Conservation (phyloP, 2,329 filamentous ascomycete species). For the Arachnopeziza araneosa region DNA sequence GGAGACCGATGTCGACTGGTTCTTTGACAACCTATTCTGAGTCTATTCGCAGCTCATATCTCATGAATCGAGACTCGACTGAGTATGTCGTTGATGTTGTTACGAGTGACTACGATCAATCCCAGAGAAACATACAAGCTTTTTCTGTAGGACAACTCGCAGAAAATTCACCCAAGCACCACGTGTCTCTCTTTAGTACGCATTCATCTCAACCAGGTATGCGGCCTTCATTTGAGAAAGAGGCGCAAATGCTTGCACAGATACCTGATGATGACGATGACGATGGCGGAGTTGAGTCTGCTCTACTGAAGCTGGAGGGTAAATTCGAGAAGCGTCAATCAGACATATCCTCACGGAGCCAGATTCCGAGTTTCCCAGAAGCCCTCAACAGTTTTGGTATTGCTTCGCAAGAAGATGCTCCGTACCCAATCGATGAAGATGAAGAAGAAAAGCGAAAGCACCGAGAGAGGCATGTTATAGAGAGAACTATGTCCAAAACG, state of each 20-base stretch:
- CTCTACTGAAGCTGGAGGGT: conserved; percentile 85
- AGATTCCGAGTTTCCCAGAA: conserved; percentile 7
- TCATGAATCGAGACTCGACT: conserved; percentile 35
- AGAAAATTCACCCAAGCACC: conserved; percentile 41
- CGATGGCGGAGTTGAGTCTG: conserved; percentile 88
- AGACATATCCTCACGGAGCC: conserved; percentile 17
- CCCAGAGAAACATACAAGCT: conserved; percentile 35
- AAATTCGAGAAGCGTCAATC: conserved; percentile 58
- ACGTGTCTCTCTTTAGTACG: conserved; percentile 53
- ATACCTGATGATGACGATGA: conserved; percentile 77
- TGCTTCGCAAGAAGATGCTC: conserved; percentile 19
- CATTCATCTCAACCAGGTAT: conserved; percentile 57
- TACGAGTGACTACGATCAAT: conserved; percentile 33
- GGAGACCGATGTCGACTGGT: conserved; percentile 52
- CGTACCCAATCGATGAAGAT: conserved; percentile 18
- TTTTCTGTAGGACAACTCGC: conserved; percentile 52
- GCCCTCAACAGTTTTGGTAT: conserved; percentile 26
- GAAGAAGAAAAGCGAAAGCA: conserved; percentile 40
- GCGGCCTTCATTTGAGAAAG: conserved; percentile 77
- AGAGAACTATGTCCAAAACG: conserved; percentile 35
- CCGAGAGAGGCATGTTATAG: conserved; percentile 40
- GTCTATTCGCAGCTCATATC: conserved; percentile 52
- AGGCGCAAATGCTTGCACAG: conserved; percentile 79
- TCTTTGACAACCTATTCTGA: conserved; percentile 57
- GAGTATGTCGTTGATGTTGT: conserved; percentile 40